Base-by-base conservation (phyloP, 768 basidiomycete species). In the Termitomyces sp. region DNA sequence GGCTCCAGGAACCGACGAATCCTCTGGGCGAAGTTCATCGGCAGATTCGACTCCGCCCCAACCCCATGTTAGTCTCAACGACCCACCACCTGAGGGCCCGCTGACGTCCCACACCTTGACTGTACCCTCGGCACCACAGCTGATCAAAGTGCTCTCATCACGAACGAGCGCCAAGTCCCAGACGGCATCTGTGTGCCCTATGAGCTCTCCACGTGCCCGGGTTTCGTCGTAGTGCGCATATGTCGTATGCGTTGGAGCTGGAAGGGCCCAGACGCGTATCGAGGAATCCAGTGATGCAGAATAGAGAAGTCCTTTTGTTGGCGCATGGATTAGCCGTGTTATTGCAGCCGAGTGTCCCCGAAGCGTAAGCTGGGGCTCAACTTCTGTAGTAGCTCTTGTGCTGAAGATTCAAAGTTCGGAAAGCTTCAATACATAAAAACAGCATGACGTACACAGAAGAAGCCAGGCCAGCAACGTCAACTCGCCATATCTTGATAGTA, bases 21-120 rank as follows among this genome's bases (percentile, higher is more conserved):
- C 78, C 61, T 85, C 87, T 33, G 50, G 55, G 28, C 72, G 73
- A 21, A 74, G 58, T 49, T 78, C 78, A 43, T 74, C 76, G 26
- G 67, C 66, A 45, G 70, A 75, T 57, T 86, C 87, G 57, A 89
- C 62, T 9, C 88, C 92, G 60, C 77, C 69, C 71, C 89, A 94
- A 12, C 83, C 85, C 91, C 93, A 97, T 19, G 86, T 86, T 60
- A 91, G 69, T 64, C 75, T 84, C 59, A 93, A 75, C 7, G 83
- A 82, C 6, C 85, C 82, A 14, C 83, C 81, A 15, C 81, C 83
- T 33, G 81, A 79, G 26, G 83, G 78, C 17, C 81, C 83, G 63
- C 83, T 82, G 49, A 92, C 87, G 63, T 94, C 91, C 95, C 96
- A 98, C 14, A 96, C 84, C 71, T 97, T 97, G 63, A 98, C 88